These are phyloP conservation scores for Poa pratensis DNA, from an alignment of 176 grass and related monocot genomes.

Conservation along the genomic window DNA sequence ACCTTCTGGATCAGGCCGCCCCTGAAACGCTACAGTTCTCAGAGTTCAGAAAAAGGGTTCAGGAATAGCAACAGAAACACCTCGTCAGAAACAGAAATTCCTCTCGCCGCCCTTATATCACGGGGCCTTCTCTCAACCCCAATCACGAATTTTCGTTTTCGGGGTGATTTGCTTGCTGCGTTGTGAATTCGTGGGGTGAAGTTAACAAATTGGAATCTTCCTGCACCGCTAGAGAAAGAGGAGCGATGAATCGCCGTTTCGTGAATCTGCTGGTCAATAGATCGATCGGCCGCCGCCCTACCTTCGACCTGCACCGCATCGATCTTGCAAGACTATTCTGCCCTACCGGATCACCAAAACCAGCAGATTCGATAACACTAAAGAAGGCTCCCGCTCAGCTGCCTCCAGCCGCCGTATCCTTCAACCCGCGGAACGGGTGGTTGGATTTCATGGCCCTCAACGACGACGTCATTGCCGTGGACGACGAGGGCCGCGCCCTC, in stretches of 20 bases:
- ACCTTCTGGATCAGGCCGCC: slow-evolving; percentile 70
- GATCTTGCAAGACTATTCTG: not conserved
- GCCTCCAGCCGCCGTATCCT: not conserved
- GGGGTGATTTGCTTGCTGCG: no score
- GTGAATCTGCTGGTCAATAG: not conserved
- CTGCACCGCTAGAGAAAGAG: no score
- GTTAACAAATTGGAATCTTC: no score
- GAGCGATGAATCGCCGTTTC: not conserved
- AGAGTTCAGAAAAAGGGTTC: slow-evolving; percentile 14
- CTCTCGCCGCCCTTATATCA: no score
- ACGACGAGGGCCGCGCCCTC: not conserved
- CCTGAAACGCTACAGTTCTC: slow-evolving; percentile 43
- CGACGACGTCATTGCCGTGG: not conserved
- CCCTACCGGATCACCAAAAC: not conserved
- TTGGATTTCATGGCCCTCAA: not conserved
- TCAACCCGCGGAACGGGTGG: not conserved
- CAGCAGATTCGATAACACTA: not conserved
- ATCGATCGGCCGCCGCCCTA: not conserved
- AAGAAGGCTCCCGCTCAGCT: not conserved
- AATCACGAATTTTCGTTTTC: no score
- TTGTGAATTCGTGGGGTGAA: no score
- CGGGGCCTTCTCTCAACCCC: no score
- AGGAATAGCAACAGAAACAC: not conserved
- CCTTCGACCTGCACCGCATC: not conserved
- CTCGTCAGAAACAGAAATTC: not conserved